Base-by-base conservation (phyloP, 2,329 filamentous ascomycete genomes). In the Neofusicoccum cordaticola region DNA sequence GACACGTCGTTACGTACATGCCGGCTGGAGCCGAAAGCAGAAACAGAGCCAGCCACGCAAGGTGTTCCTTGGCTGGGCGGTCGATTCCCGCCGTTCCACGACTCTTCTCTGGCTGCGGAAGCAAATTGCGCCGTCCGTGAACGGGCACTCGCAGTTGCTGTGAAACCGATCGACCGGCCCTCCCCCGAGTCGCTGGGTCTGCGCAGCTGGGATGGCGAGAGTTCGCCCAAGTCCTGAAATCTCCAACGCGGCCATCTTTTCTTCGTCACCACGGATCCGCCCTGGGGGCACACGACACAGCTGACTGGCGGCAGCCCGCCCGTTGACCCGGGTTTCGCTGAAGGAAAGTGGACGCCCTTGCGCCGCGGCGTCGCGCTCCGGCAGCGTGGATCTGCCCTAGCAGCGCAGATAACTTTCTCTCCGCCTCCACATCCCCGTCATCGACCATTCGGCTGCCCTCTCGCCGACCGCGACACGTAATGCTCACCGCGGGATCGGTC, bases 101-200 rank as follows among this genome's bases (percentile, higher is more conserved):
- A 51, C 34, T 57, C 39, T 57, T 44, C 50, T 39, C 52, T 56
- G 52, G 35, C 52, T 42, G 52, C 52, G 37, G 52, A 39, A 53
- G 37, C 52, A 56, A 56, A 57, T 57, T 57, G 53, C 53, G 39
- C n/a, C 39, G 53, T 15, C 44, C 58, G 35, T 41, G 42, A 62
- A 62, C 35, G 44, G 42, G 35, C 42, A 41, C 45, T 41, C 42
- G 58, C 35, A 50, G 35, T 47, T 52, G 60, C 60, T 44, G 60
- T 63, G 60, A 63, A 63, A 63, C 60, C 53, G 53, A 57, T 57
- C 53, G 53, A 45, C 53, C 53, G 53, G 53, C 53, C 53, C 53
- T 57, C 53, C 53, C 9, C 53, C 53, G 39, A 57, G 19, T 57
- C 39, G 53, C 53, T 57, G 53, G 53, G 39, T 45, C 53, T 37